Conservation (phyloP, 2,329 filamentous ascomycete species). For the Aspergillus candidus region DNA sequence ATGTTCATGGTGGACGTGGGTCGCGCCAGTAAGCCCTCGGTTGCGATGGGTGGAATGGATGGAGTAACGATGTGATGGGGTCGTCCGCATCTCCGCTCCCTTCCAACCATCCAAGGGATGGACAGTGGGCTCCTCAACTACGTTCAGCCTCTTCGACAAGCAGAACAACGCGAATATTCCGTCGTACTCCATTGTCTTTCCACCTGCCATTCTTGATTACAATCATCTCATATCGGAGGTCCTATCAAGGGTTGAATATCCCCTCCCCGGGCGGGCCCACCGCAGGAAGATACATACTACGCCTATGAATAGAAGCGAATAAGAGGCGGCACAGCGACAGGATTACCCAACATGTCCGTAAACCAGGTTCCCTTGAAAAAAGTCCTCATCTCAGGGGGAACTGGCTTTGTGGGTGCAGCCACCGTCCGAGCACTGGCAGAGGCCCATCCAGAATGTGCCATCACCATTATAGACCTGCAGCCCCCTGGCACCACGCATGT, state of each 20-base stretch:
- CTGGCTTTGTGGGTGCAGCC: conserved; percentile 37
- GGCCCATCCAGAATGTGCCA: conserved; percentile 30
- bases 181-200: too few relatives aligned
- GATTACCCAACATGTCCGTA: conserved; percentile 8
- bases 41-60: not conserved
- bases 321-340: not conserved
- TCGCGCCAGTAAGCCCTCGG: not conserved
- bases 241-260: too few relatives aligned
- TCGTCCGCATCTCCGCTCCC: too few relatives aligned
- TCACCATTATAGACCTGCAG: conserved; percentile 33
- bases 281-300: too few relatives aligned
- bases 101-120: too few relatives aligned
- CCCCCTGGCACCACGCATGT: conserved; percentile 24
- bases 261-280: too few relatives aligned
- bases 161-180: too few relatives aligned
- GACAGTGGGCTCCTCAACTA: too few relatives aligned
- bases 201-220: too few relatives aligned
- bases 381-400: conserved; percentile 34
- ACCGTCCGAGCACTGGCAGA: conserved; percentile 33
- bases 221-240: too few relatives aligned
- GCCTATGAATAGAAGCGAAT: not conserved
- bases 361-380: conserved; percentile 12
- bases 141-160: too few relatives aligned
- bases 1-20: not conserved
- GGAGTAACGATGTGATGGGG: too few relatives aligned